Evolutionary conservation across 2,329 filamentous ascomycete species (phyloP).

Genomic region (Uncinocarpus reesii): DNA sequence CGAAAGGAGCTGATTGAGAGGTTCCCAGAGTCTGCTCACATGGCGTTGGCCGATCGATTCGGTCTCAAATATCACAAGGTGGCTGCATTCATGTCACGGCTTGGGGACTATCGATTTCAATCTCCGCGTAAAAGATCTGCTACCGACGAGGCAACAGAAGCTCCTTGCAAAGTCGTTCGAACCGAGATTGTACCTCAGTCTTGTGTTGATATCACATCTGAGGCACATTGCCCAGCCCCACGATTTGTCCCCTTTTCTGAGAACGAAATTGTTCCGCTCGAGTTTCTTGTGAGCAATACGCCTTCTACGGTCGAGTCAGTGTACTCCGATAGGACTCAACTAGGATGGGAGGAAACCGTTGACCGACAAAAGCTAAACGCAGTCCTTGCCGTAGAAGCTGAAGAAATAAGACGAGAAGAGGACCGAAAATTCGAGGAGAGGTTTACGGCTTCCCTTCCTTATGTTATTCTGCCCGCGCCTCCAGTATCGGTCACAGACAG

Average conservation of each 20-base stretch:
- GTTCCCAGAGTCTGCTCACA: not conserved
- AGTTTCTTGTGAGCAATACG: not conserved
- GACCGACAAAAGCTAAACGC: not conserved
- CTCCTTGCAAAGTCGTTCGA: not conserved
- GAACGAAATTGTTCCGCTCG: not conserved
- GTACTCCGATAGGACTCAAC: not conserved
- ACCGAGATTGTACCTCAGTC: not conserved
- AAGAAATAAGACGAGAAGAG: not conserved
- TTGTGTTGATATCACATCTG: not conserved
- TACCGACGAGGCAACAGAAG: not conserved
- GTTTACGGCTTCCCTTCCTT: not conserved
- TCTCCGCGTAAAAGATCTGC: not conserved
- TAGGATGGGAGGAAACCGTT: not conserved
- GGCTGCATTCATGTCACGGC: not conserved
- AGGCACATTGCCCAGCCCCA: not conserved
- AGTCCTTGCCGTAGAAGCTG: not conserved
- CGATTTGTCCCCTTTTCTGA: not conserved
- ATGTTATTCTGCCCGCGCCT: not conserved
- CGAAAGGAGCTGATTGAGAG: not conserved
- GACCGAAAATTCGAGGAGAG: slow-evolving; percentile 8
- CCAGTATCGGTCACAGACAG: not conserved
- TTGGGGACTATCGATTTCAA: not conserved
- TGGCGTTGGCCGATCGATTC: not conserved
- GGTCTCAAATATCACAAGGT: not conserved
- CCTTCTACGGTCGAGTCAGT: not conserved